Conservation (phyloP, 495 filamentous ascomycete species). For the Aspergillus ostianus region DNA sequence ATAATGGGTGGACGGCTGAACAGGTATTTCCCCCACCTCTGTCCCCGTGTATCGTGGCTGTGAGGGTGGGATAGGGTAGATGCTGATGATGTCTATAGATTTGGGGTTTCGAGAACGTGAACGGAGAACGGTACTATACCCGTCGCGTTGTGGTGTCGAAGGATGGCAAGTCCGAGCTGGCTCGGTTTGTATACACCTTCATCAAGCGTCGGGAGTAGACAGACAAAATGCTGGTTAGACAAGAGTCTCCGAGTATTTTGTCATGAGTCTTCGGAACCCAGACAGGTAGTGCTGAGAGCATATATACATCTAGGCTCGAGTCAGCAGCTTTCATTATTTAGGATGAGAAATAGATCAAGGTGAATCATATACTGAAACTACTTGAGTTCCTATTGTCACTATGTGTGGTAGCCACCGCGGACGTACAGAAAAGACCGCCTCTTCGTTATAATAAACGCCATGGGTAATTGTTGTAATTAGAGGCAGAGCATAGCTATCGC, state of each 20-base stretch:
- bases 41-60: not conserved
- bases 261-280: not conserved
- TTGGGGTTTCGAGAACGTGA: conserved; percentile 62
- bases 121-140: conserved; percentile 64
- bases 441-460: too few species aligned
- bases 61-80: conserved; percentile 5
- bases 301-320: too few species aligned
- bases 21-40: conserved; percentile 34
- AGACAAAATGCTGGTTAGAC: not conserved
- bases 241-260: not conserved
- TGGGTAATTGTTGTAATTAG: too few species aligned
- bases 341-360: too few species aligned
- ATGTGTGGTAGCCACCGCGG: too few species aligned
- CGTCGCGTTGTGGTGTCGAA: conserved; percentile 65
- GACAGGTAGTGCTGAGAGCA: too few species aligned
- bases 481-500: too few species aligned
- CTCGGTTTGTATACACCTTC: conserved; percentile 75
- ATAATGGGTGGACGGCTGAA: conserved; percentile 48
- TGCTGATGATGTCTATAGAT: conserved; percentile 33
- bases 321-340: too few species aligned
- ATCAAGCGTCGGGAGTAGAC: conserved; percentile 4
- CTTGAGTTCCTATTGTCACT: too few species aligned
- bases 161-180: conserved; percentile 56
- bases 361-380: too few species aligned
- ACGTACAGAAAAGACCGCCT: too few species aligned